Evolutionary conservation across 805 yeast species (phyloP).

Genomic region (Spathaspora sp.): DNA sequence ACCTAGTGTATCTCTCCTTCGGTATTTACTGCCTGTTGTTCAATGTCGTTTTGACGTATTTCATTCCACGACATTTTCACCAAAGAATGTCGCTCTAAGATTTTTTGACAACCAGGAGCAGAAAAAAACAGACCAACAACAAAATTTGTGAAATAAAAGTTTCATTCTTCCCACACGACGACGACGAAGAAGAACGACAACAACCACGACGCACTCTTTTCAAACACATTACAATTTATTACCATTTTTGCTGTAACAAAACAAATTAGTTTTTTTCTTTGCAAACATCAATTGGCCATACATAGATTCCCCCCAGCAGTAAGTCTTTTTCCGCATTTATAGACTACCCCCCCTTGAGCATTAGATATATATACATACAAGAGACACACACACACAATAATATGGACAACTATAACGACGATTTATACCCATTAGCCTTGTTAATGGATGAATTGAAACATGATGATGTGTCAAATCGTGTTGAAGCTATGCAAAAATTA

Average conservation of each 20-base stretch:
- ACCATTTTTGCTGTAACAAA: background rate
- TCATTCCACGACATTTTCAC: background rate
- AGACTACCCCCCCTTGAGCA: background rate
- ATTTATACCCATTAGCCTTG: slow-evolving; percentile 89
- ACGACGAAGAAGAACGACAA: background rate
- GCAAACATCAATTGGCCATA: too few relatives aligned
- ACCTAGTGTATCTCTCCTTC: too few relatives aligned
- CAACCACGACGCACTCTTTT: background rate
- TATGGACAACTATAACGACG: slow-evolving; percentile 46
- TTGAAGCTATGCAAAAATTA: slow-evolving; percentile 89
- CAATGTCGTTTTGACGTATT: background rate
- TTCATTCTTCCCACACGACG: background rate
- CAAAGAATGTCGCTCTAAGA: background rate
- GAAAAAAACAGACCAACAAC: background rate
- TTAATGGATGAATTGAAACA: slow-evolving; percentile 96
- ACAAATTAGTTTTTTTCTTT: background rate
- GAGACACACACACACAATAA: background rate
- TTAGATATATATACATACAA: background rate
- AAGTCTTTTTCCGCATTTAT: background rate
- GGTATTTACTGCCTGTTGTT: background rate
- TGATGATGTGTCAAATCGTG: slow-evolving; percentile 91
- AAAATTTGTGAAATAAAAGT: background rate
- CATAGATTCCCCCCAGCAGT: background rate
- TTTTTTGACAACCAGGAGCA: background rate
- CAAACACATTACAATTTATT: background rate